Conservation (phyloP, 768 basidiomycete species). For the Asterophora lycoperdoides region DNA sequence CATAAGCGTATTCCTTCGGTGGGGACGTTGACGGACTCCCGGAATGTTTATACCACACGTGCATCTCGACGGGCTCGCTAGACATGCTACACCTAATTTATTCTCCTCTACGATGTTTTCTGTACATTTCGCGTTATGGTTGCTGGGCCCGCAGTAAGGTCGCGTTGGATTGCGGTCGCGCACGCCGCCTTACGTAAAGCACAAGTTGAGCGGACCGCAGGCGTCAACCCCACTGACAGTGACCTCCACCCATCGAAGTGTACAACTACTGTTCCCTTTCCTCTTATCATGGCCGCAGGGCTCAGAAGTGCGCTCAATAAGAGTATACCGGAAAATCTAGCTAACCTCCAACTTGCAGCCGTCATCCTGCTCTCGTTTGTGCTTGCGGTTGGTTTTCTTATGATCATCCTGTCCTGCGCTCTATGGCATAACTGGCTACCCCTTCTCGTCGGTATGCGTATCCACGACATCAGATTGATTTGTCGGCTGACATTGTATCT, state of each 20-base stretch:
- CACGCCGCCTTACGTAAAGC: constrained; percentile 4
- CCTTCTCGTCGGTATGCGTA: constrained; percentile 80
- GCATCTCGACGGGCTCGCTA: constrained; percentile 28
- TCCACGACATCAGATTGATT: background rate
- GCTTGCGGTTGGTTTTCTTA: constrained; percentile 93
- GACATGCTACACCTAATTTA: constrained; percentile 11
- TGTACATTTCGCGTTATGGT: background rate
- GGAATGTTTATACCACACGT: constrained; percentile 38
- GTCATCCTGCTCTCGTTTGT: constrained; percentile 97
- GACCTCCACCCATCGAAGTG: too few species aligned
- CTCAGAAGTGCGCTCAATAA: constrained; percentile 53
- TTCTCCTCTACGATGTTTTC: background rate
- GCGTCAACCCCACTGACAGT: too few species aligned
- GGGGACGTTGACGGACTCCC: constrained; percentile 39
- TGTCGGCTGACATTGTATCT: constrained; percentile 2
- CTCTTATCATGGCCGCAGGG: constrained; percentile 53
- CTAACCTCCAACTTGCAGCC: constrained; percentile 42
- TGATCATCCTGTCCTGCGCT: constrained; percentile 96
- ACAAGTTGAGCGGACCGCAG: background rate
- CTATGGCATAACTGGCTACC: constrained; percentile 97
- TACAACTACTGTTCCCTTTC: background rate
- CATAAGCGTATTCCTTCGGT: constrained; percentile 18
- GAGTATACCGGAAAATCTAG: background rate
- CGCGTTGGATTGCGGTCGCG: too few species aligned
- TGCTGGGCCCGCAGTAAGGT: too few species aligned